A percentile compares a stretch with the other conserved stretches of the same genome.
Evolutionary conservation across 768 basidiomycete genomes (phyloP).

Genomic region (Lentinula raphanica): DNA sequence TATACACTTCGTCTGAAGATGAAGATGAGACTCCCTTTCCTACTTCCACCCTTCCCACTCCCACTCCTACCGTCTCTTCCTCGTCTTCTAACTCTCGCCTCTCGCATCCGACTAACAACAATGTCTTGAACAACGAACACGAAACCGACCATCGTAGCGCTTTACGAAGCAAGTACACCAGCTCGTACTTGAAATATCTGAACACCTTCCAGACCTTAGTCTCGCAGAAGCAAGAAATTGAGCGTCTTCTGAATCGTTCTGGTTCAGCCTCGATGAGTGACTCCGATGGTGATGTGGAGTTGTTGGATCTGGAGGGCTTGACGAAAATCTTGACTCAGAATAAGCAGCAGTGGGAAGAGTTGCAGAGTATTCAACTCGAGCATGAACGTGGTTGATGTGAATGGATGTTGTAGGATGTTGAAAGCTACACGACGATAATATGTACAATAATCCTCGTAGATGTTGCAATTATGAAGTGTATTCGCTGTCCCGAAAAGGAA

Average conservation of each 20-base stretch:
- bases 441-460: background rate
- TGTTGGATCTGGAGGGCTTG: constrained; percentile 52
- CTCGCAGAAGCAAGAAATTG: constrained; percentile 46
- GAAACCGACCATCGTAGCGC: constrained; percentile 35
- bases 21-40: constrained; percentile 36
- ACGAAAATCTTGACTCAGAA: constrained; percentile 38
- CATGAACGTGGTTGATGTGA: background rate
- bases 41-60: constrained; percentile 22
- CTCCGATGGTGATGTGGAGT: constrained; percentile 49
- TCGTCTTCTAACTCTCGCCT: constrained; percentile 17
- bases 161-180: constrained; percentile 49
- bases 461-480: too few relatives aligned
- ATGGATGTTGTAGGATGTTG: too few relatives aligned
- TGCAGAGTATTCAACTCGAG: constrained; percentile 40
- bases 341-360: constrained; percentile 43
- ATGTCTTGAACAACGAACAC: constrained; percentile 24
- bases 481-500: too few relatives aligned
- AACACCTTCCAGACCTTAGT: constrained; percentile 39
- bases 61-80: constrained; percentile 19
- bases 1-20: constrained; percentile 66
- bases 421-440: background rate
- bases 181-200: constrained; percentile 49
- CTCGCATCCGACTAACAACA: constrained; percentile 25
- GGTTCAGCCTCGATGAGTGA: constrained; percentile 34
- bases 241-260: constrained; percentile 43